phyloP scores from a whole-genome alignment of 345 rosid genomes.

The Syzygium aromaticum region DNA sequence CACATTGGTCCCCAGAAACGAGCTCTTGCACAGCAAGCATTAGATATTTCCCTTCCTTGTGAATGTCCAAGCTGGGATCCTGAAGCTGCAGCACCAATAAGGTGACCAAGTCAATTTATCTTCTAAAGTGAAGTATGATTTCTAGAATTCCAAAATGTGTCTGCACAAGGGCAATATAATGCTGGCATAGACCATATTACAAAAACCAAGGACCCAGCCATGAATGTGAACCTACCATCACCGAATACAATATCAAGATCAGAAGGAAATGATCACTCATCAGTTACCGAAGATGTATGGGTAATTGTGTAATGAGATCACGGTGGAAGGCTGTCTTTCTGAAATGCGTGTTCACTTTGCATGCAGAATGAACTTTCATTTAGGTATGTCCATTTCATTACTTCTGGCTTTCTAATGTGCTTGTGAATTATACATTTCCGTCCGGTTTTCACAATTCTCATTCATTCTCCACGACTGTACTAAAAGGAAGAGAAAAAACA shows the following conservation, averaged over 20 bases:
- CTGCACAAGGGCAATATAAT: neutral
- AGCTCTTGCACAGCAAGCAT: slow-evolving; percentile 91
- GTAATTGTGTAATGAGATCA: neutral
- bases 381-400: neutral
- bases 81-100: slow-evolving; percentile 45
- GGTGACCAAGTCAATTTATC: neutral
- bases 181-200: neutral
- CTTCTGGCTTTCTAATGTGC: neutral
- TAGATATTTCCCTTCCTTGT: slow-evolving; percentile 85
- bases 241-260: neutral
- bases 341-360: neutral
- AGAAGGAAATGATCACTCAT: neutral
- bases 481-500: neutral
- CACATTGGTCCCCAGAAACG: slow-evolving; percentile 86
- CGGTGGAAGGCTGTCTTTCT: neutral
- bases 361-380: neutral
- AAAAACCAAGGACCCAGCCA: neutral
- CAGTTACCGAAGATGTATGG: neutral
- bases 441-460: neutral
- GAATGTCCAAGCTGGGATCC: slow-evolving; percentile 63
- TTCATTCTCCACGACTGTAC: neutral
- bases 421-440: neutral
- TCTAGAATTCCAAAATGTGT: neutral
- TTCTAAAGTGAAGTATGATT: neutral
- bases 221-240: neutral